Evolutionary conservation across 2,329 filamentous ascomycete genomes (phyloP), one percentile per base, ranked within the genome.

Genomic region (Talaromyces pinophilus): DNA sequence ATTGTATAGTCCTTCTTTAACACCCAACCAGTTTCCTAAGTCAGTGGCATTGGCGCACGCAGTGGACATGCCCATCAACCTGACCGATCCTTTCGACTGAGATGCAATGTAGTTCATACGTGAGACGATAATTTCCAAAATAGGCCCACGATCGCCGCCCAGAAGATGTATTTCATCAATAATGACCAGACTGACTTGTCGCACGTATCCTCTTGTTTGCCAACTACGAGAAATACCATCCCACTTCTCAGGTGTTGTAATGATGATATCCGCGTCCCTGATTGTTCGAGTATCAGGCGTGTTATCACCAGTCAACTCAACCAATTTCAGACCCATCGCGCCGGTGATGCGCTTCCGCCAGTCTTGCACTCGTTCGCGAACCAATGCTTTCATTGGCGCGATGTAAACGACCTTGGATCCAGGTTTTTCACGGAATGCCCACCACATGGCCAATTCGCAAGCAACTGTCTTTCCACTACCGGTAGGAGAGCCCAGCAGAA

Each of bases 221-320:
- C 96, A 99, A 74, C 92, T 96, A 86, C 95, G 91, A 72, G 92
- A 97, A 71, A 99, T 98, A 86, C 96, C 96, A 76, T 99, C 96
- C 95, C 95, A 99, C 77, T 99, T 99, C 81, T 99, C 95, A n/a
- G 95, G 96, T 0, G 96, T 99, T 0, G 95, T 99, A 73, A 99
- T 93, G 72, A 99, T 99, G 69, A 99, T 92, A 76, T 99, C 95
- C 3, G 95, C 95, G 75, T 98, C 91, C 71, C 93, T 88, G 72
- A 99, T 99, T 0, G 94, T 97, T 61, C 92, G 86, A 0, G 95
- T 99, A 75, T 99, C 95, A 0, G 96, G 96, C 0, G 96, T 99
- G 74, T 98, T 99, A 81, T 99, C 95, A 83, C 91, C 93, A 13
- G 96, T 99, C 82, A 99, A 82, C 79, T 99, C 95, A 17, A 99